Percentiles rank a stretch among this genome's conserved stretches.
Evolutionary conservation across 306 rosid genomes (phyloP).

Genomic region (Cicer arietinum): DNA sequence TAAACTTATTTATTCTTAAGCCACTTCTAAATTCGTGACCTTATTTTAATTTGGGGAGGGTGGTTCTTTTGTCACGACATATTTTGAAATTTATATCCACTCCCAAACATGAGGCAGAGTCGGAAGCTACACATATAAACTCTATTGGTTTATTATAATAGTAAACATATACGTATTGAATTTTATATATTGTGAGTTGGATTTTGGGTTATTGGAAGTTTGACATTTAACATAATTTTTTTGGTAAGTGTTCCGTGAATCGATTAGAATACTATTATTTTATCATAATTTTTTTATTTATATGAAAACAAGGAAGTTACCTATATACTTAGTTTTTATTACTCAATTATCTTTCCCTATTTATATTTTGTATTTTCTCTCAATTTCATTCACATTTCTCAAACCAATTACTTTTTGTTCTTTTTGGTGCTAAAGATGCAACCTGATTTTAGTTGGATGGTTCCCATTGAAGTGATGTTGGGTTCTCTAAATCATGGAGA

Average conservation of each 20-base stretch:
- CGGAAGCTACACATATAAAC: neutral
- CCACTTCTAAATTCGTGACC: no score
- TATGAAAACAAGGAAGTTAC: neutral
- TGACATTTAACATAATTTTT: no score
- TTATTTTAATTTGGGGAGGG: no score
- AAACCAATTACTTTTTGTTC: neutral
- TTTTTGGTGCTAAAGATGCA: conserved; percentile 6
- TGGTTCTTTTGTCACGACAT: no score
- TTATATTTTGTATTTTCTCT: neutral
- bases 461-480: conserved; percentile 12
- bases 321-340: neutral
- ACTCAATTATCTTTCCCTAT: neutral
- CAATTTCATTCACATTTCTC: neutral
- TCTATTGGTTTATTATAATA: neutral
- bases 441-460: conserved; percentile 27
- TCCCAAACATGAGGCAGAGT: no score
- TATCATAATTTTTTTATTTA: no score
- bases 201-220: no score
- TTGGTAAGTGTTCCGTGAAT: no score
- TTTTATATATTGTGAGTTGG: no score
- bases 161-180: neutral
- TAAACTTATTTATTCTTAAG: no score
- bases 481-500: neutral
- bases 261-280: no score
- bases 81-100: no score